phyloP scores from a whole-genome alignment of 1,284 basidiomycete genomes.

The Malassezia pachydermatis region DNA sequence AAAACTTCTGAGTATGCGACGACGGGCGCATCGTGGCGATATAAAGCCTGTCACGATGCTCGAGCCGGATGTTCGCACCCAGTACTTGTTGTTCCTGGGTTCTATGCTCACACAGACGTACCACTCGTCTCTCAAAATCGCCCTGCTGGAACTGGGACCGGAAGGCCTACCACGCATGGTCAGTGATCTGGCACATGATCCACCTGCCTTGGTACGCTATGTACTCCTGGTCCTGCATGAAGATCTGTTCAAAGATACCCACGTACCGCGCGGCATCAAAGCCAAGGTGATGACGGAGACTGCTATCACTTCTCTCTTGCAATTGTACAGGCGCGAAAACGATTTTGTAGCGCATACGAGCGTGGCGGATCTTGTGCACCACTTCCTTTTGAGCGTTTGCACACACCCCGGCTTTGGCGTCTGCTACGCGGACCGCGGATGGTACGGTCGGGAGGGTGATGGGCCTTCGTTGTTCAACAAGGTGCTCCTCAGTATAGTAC shows the following conservation, averaged over 20 bases:
- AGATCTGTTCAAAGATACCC: conserved; percentile 31
- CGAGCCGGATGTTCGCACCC: conserved; percentile 36
- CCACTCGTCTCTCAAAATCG: conserved; percentile 21
- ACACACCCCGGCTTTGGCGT: conserved; percentile 71
- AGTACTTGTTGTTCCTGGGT: conserved; percentile 38
- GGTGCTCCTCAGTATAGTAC: conserved; percentile 66
- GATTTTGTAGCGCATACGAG: conserved; percentile 27
- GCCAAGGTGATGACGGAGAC: conserved; percentile 37
- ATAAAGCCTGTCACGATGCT: conserved; percentile 20
- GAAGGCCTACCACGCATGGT: conserved; percentile 27
- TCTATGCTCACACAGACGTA: conserved; percentile 33
- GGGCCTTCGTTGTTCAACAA: conserved; percentile 63
- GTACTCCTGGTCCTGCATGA: conserved; percentile 36
- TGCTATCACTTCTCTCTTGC: conserved; percentile 29
- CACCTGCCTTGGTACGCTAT: conserved; percentile 30
- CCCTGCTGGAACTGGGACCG: conserved; percentile 26
- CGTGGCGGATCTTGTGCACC: conserved; percentile 69
- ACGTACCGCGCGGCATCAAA: conserved; percentile 29
- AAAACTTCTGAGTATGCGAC: conserved; percentile 30
- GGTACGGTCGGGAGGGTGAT: conserved; percentile 60
- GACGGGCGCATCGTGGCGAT: conserved; percentile 3
- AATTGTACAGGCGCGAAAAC: conserved; percentile 31
- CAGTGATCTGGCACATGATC: conserved; percentile 25
- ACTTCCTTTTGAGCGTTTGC: conserved; percentile 78
- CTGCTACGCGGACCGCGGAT: conserved; percentile 78